phyloP scores from a whole-genome alignment of 106 monocot species.

The Hemerocallis citrina region DNA sequence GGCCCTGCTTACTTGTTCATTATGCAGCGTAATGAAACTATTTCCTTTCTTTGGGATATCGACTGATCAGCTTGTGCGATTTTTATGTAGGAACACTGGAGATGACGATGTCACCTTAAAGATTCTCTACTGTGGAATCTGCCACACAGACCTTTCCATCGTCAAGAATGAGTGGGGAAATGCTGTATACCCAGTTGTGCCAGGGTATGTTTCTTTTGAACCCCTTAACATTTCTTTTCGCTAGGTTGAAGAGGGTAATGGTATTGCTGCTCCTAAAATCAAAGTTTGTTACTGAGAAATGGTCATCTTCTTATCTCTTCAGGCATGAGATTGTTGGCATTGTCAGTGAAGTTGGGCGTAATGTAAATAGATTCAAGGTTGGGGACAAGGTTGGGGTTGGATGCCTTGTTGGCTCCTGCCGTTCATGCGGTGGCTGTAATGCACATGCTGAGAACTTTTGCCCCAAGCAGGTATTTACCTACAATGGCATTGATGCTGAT shows the following conservation, averaged over 20 bases:
- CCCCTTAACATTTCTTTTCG: not conserved
- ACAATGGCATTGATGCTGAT: conserved; percentile 30
- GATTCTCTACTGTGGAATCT: conserved; percentile 28
- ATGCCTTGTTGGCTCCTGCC: conserved; percentile 13
- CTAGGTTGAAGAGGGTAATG: too few species aligned
- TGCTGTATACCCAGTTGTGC: conserved; percentile 22
- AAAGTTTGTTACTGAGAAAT: too few species aligned
- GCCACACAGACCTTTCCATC: conserved; percentile 25
- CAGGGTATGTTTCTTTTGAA: conserved; percentile 12
- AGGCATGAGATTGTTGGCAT: conserved; percentile 22
- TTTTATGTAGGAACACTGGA: conserved; percentile 8
- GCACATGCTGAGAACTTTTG: conserved; percentile 13
- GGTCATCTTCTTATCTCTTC: too few species aligned
- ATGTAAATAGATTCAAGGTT: conserved; percentile 6
- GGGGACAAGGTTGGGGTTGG: conserved; percentile 16
- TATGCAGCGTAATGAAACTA: too few species aligned
- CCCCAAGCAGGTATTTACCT: conserved; percentile 16
- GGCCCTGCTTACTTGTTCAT: too few species aligned
- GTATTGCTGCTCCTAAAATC: too few species aligned
- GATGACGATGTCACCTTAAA: conserved; percentile 28
- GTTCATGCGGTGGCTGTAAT: conserved; percentile 2
- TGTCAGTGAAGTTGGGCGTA: conserved; percentile 10
- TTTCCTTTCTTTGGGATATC: too few species aligned
- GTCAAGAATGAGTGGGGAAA: conserved; percentile 31
- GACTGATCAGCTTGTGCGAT: too few species aligned